These are phyloP conservation scores for Metschnikowia bowlesiae DNA, from an alignment of 805 yeast genomes.

Conservation along the genomic window DNA sequence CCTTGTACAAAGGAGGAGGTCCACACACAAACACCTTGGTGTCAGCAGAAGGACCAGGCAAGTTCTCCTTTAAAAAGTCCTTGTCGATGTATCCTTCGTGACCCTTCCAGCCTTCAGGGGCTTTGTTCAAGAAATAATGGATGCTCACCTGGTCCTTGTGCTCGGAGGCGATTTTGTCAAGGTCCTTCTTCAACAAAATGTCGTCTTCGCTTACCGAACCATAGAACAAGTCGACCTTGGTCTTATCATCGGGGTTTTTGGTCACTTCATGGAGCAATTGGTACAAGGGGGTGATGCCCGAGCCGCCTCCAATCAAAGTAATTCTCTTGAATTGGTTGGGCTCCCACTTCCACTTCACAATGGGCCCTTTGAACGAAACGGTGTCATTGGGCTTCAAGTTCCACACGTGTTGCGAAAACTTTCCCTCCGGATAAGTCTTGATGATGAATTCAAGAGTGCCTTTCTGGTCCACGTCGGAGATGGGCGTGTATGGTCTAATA, in stretches of 20 bases:
- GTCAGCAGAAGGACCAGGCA: conserved; percentile 62
- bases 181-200: conserved; percentile 70
- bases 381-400: conserved; percentile 73
- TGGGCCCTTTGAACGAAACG: conserved; percentile 90
- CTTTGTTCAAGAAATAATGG: conserved; percentile 74
- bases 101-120: conserved; percentile 50
- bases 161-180: conserved; percentile 62
- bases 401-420: conserved; percentile 72
- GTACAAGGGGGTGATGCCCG: conserved; percentile 94
- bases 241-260: conserved; percentile 79
- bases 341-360: conserved; percentile 84
- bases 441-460: conserved; percentile 79
- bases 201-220: conserved; percentile 78
- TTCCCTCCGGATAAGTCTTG: conserved; percentile 82
- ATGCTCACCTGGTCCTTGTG: conserved; percentile 76
- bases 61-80: conserved; percentile 58
- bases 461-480: conserved; percentile 59
- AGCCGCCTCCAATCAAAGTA: conserved; percentile 89
- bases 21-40: conserved; percentile 84
- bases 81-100: conserved; percentile 72
- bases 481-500: conserved; percentile 87
- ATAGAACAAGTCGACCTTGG: conserved; percentile 77
- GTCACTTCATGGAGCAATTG: conserved; percentile 78
- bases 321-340: conserved; percentile 79
- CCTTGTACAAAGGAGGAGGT: conserved; percentile 87